Evolutionary conservation across 139 green algal species (phyloP).

Genomic region (Medakamo hakoo): DNA sequence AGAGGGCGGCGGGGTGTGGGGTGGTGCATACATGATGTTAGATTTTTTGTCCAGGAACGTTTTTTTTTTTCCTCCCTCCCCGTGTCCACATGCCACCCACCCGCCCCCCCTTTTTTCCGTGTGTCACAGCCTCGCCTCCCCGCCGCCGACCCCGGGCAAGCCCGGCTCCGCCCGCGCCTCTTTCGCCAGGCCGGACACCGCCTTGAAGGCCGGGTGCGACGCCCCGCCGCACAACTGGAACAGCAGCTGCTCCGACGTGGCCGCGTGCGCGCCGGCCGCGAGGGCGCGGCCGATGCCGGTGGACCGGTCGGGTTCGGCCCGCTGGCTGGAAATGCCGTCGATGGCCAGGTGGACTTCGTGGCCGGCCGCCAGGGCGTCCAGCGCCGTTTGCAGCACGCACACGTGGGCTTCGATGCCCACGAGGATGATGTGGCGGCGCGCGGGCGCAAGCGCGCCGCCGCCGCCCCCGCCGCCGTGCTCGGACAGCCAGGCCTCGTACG

Average conservation of each 20-base stretch:
- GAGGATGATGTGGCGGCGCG: conserved; percentile 40
- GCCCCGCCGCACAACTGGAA: conserved; percentile 55
- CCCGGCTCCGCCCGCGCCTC: conserved; percentile 20
- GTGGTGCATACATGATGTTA: no score
- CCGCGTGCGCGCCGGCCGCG: conserved; percentile 20
- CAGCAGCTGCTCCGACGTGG: conserved; percentile 36
- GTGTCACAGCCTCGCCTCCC: no score
- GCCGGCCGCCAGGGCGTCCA: conserved; percentile 45
- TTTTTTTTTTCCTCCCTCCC: no score
- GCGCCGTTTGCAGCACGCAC: conserved; percentile 72
- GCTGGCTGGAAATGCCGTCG: conserved; percentile 57
- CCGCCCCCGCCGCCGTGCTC: conserved; percentile 11
- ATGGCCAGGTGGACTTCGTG: conserved; percentile 66
- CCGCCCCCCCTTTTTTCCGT: no score
- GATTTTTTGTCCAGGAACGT: no score
- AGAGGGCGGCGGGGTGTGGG: no score
- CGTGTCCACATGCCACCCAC: no score
- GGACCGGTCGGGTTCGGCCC: conserved; percentile 38
- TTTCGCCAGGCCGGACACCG: conserved; percentile 37
- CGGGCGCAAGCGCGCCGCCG: not conserved
- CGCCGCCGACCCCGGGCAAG: not conserved
- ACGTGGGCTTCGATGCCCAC: conserved; percentile 80
- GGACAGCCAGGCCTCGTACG: not conserved
- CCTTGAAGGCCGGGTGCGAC: conserved; percentile 55
- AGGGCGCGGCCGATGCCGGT: conserved; percentile 36